These are phyloP conservation scores for Fusarium foetens DNA, from an alignment of 2,329 filamentous ascomycete species.

Conservation along the genomic window DNA sequence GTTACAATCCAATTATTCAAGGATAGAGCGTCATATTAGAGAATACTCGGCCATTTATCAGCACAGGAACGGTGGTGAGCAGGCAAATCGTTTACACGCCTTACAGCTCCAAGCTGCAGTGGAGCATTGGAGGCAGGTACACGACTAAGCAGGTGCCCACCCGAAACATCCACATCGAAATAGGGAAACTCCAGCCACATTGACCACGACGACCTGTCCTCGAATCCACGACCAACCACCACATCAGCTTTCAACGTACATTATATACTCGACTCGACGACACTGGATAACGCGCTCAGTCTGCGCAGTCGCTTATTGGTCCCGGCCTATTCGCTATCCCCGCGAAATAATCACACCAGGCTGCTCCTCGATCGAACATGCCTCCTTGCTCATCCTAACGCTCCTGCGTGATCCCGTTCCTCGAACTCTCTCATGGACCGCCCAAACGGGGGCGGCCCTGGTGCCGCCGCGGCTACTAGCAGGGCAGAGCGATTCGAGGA, in stretches of 20 bases:
- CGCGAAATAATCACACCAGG: background rate
- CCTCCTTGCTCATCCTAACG: conserved; percentile 42
- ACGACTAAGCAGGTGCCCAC: conserved; percentile 31
- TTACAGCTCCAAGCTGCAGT: conserved; percentile 27
- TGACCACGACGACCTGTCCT: conserved; percentile 40
- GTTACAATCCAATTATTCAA: background rate
- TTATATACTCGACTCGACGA: background rate
- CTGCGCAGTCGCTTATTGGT: conserved; percentile 8
- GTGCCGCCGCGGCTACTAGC: conserved; percentile 49
- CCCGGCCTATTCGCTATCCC: background rate
- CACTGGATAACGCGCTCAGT: background rate
- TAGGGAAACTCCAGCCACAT: conserved; percentile 43
- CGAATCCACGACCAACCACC: conserved; percentile 24
- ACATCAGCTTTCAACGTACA: conserved; percentile 1
- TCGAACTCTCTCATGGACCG: conserved; percentile 50
- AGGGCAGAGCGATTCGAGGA: conserved; percentile 91
- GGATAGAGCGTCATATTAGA: background rate
- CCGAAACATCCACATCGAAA: conserved; percentile 39
- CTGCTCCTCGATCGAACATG: conserved; percentile 42
- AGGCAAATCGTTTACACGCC: background rate
- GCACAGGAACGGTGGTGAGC: background rate
- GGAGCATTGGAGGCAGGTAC: conserved; percentile 37
- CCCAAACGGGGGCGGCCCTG: conserved; percentile 52
- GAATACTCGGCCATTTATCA: background rate
- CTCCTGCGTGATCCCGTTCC: conserved; percentile 39